Evolutionary conservation across 345 rosid genomes (phyloP), one percentile per base, ranked within the genome.

Genomic region (Clarkia xantiana): DNA sequence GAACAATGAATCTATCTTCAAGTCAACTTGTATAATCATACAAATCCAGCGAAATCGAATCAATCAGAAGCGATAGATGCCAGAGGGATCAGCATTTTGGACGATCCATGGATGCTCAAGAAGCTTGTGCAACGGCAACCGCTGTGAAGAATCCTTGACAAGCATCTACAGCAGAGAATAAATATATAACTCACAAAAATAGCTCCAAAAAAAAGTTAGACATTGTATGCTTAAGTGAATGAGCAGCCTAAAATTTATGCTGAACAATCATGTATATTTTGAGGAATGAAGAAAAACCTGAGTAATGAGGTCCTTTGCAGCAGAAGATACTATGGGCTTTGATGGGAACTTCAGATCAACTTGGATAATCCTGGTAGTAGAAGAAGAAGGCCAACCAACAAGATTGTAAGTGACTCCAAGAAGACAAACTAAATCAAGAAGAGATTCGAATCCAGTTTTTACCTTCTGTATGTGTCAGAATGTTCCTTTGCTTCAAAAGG

Each of bases 101-200:
- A 80, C 70, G 57, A 93, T 82, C 99, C 96, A 93, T 0, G 96
- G 88, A 59, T 93, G 99, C 77, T 87, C 94, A 3, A 93, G 86
- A 58, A 93, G 78, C 62, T 80, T 93, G 65, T 82, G 91, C 18
- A 87, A 44, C 15, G 95, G 95, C 62, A 93, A 65, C 45, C 99
- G 96, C 59, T 72, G 53, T 0, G 76, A 60, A 52, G 87, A 80
- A 18, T 84, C 96, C 94, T 82, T 93, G 52, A 84, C 88, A 48
- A 93, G 99, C 96, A 93, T 93, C 99, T 91, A 67, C 49, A 25
- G 45, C 6, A 10, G 40, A 6, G 2, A 11, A 51, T 1, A 40
- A 12, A 46, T 4, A 20, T 23, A 47, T 18, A 47, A 18, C 9
- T 14, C 15, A 18, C 19, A 3, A 18, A 14, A 51, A 2, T 39